Evolutionary conservation across 2,329 filamentous ascomycete genomes (phyloP).

Genomic region (Aspergillus fructus): DNA sequence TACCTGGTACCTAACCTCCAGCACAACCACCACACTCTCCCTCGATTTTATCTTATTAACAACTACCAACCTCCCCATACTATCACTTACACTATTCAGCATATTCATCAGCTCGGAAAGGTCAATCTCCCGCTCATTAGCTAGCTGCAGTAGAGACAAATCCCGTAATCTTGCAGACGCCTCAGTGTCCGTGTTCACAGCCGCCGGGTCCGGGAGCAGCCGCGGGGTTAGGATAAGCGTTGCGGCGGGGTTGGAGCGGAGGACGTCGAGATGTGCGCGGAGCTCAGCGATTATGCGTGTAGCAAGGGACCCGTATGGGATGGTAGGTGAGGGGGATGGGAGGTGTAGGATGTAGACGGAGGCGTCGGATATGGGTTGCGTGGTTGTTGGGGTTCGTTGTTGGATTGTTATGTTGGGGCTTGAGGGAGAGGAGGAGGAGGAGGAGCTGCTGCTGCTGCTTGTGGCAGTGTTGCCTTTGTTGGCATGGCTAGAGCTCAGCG

Average conservation of each 20-base stretch:
- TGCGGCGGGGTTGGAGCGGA: constrained; percentile 26
- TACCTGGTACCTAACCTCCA: constrained; percentile 7
- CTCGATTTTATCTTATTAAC: constrained; percentile 3
- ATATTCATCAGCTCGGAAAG: constrained; percentile 5
- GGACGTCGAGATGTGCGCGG: constrained; percentile 30
- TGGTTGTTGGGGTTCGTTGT: background rate
- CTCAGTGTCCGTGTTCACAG: background rate
- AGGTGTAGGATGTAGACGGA: constrained; percentile 37
- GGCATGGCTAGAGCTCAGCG: background rate
- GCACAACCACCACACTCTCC: background rate
- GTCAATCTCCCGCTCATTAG: constrained; percentile 5
- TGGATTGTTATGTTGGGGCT: constrained; percentile 5
- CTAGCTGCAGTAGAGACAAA: constrained; percentile 5
- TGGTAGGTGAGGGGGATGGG: constrained; percentile 15
- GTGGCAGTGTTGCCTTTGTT: background rate
- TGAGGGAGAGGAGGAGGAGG: background rate
- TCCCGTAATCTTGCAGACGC: constrained; percentile 5
- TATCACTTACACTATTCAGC: constrained; percentile 1
- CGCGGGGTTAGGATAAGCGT: constrained; percentile 29
- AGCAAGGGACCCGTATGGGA: constrained; percentile 6
- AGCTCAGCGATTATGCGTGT: constrained; percentile 28
- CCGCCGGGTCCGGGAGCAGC: background rate
- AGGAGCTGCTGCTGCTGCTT: background rate
- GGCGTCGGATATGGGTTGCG: constrained; percentile 23
- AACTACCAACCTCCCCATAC: constrained; percentile 9